A percentile compares a stretch with the other conserved stretches of the same genome.
These are phyloP conservation scores for Magnolia sinica DNA, from an alignment of 164 flowering plant species.

Conservation along the genomic window DNA sequence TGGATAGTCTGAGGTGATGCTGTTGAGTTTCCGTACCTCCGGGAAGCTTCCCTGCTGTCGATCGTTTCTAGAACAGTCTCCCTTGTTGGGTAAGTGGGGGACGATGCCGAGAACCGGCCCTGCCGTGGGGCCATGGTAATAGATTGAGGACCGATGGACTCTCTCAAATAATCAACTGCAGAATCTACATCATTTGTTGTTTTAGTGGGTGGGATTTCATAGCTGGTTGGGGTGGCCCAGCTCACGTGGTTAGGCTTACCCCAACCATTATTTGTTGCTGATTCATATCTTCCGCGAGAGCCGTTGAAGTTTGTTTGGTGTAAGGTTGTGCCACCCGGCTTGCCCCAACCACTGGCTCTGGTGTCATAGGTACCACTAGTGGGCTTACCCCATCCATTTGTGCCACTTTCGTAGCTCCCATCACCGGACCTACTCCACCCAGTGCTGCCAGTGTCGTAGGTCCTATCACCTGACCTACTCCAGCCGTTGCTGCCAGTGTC, in stretches of 20 bases:
- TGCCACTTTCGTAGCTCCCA: not conserved
- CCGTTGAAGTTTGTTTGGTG: slow-evolving; percentile 6
- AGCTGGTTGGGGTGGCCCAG: slow-evolving; percentile 20
- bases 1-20: slow-evolving; percentile 3
- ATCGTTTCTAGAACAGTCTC: slow-evolving; percentile 8
- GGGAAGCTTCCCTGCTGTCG: slow-evolving; percentile 19
- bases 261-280: slow-evolving; percentile 18
- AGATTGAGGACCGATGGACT: slow-evolving; percentile 5
- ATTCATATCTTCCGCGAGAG: not conserved
- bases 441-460: not conserved
- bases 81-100: slow-evolving; percentile 10
- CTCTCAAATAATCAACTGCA: slow-evolving; percentile 15
- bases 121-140: slow-evolving; percentile 4
- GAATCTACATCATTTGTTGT: slow-evolving; percentile 20
- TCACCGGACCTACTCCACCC: slow-evolving; percentile 6
- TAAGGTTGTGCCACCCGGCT: not conserved
- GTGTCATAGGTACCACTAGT: not conserved
- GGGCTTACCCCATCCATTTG: not conserved
- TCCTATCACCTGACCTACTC: not conserved
- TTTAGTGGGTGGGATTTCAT: slow-evolving; percentile 11
- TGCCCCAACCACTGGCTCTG: not conserved
- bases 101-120: slow-evolving; percentile 7
- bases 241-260: slow-evolving; percentile 22
- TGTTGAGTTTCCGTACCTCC: slow-evolving; percentile 8
- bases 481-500: not conserved